Conservation (phyloP, 2,329 filamentous ascomycete genomes). For the Rutstroemia sp. region DNA sequence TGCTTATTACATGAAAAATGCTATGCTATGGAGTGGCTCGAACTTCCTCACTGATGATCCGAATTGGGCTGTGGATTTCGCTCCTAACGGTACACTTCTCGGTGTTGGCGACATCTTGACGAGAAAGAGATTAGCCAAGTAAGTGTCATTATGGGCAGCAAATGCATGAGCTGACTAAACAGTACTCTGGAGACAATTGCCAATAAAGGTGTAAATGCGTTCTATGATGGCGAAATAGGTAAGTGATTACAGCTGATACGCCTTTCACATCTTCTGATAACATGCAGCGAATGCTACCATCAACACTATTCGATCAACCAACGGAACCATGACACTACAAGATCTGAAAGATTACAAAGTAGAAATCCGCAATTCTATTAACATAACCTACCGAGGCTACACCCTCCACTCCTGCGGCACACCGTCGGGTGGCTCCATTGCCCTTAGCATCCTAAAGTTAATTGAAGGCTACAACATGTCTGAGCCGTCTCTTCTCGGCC, state of each 20-base stretch:
- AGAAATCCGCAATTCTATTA: constrained; percentile 54
- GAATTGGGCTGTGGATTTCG: constrained; percentile 62
- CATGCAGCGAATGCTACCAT: constrained; percentile 49
- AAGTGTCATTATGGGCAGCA: constrained; percentile 2
- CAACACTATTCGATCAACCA: constrained; percentile 45
- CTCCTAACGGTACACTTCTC: constrained; percentile 54
- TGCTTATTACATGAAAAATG: constrained; percentile 61
- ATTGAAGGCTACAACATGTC: constrained; percentile 58
- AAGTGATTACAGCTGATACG: background rate
- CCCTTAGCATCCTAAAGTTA: constrained; percentile 61
- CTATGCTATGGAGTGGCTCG: constrained; percentile 32
- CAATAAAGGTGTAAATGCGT: constrained; percentile 48
- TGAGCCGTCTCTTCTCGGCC: constrained; percentile 47
- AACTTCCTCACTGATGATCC: constrained; percentile 56
- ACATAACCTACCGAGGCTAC: constrained; percentile 60
- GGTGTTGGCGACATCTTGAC: constrained; percentile 56
- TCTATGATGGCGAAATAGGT: constrained; percentile 52
- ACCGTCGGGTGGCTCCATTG: constrained; percentile 72
- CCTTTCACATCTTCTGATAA: background rate
- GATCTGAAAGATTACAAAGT: constrained; percentile 61
- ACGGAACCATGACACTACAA: constrained; percentile 61
- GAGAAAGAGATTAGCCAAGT: constrained; percentile 54
- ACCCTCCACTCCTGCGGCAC: constrained; percentile 63
- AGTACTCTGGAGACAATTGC: constrained; percentile 56
- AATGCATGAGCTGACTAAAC: background rate